Evolutionary conservation across 345 rosid genomes (phyloP), one percentile per base, ranked within the genome.

Genomic region (Populus euphratica): DNA sequence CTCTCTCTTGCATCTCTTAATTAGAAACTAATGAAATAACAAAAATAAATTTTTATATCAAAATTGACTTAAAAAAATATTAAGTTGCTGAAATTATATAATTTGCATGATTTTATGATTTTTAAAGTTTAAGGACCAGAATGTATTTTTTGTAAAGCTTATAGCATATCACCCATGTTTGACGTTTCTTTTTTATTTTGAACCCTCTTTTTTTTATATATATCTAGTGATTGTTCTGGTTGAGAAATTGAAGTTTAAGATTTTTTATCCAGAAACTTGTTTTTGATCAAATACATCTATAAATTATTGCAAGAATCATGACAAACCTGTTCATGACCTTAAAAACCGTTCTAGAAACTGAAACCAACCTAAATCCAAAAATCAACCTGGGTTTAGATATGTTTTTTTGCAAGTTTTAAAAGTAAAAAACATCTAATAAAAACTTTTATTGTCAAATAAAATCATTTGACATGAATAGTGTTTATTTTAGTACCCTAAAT

Each of bases 241-340:
- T 33, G 0, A 33, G 5, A 33, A 33, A 33, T 33, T 33, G 0
- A 33, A 0, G 0, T 0, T 33, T 0, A 0, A 33, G 5, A 0
- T 33, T 33, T 33, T 33, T 33, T 33, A 4, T 33, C 36, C 0
- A 33, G 4, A 33, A 4, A 5, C 5, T 33, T 3, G 5, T 33
- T 33, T 33, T 33, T 31, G 3, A 31, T 31, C 4, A 2, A 31
- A 31, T 0, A 31, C 3, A 31, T 3, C 3, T 31, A 2, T 31
- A 33, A 33, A 33, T 4, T 1, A 33, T 0, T 0, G 36, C 0
- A 33, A 0, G 5, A 33, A 33, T 5, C 5, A 0, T 33, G 36
- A 4, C 5, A 33, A 33, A 4, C 0, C 0, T 0, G 5, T 33
- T 0, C 0, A 4, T 33, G 0, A 3, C 0, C 0, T 33, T 0